phyloP scores from a whole-genome alignment of 2,329 filamentous ascomycete genomes.

The Colletotrichum scovillei region DNA sequence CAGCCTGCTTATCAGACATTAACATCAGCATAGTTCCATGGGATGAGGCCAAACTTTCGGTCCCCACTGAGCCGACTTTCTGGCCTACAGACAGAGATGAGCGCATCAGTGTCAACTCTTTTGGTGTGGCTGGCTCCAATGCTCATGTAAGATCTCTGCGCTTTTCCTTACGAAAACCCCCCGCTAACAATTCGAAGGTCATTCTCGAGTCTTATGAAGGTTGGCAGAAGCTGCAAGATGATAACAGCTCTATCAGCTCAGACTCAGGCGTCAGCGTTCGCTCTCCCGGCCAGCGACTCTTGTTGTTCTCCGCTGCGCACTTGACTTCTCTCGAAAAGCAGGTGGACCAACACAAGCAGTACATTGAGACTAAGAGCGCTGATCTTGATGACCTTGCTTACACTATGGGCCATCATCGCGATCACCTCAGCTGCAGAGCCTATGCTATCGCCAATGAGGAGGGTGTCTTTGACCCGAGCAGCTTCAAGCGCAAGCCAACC shows the following conservation, averaged over 20 bases:
- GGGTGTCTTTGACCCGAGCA: slow-evolving; percentile 33
- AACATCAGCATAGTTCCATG: slow-evolving; percentile 21
- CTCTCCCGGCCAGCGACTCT: slow-evolving; percentile 5
- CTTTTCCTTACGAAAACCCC: no score
- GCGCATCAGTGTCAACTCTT: slow-evolving; percentile 49
- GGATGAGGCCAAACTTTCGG: slow-evolving; percentile 38
- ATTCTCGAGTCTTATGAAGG: slow-evolving; percentile 26
- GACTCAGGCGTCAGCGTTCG: slow-evolving; percentile 24
- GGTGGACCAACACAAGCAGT: slow-evolving; percentile 37
- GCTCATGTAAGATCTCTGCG: slow-evolving; percentile 15
- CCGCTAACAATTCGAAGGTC: not conserved
- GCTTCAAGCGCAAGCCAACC: slow-evolving; percentile 27
- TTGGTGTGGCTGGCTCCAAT: slow-evolving; percentile 46
- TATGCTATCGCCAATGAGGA: slow-evolving; percentile 38
- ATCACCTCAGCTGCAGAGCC: slow-evolving; percentile 42
- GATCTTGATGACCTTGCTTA: slow-evolving; percentile 42
- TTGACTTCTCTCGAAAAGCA: slow-evolving; percentile 18
- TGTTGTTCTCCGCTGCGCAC: slow-evolving; percentile 23
- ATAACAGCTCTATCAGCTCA: slow-evolving; percentile 17
- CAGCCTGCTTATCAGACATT: not conserved
- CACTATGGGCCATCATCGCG: slow-evolving; percentile 44
- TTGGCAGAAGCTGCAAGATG: slow-evolving; percentile 21
- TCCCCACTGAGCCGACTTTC: slow-evolving; percentile 39
- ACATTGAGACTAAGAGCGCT: slow-evolving; percentile 29
- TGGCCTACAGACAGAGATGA: slow-evolving; percentile 42